A percentile compares a stretch with the other conserved stretches of the same genome.
These are phyloP conservation scores for Dalbergia oliveri DNA, from an alignment of 306 rosid genomes.

Conservation along the genomic window DNA sequence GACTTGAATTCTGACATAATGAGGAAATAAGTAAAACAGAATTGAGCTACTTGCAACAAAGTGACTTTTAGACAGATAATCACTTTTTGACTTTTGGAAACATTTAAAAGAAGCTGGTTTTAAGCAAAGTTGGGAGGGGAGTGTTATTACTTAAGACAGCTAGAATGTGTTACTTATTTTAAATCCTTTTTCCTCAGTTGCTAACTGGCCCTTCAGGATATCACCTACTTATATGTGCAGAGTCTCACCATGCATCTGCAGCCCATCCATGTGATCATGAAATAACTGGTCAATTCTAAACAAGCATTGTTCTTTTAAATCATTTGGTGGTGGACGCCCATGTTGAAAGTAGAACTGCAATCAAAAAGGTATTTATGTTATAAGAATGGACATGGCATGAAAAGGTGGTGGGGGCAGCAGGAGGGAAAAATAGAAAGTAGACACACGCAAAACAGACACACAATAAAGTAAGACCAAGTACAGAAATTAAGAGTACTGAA, in stretches of 20 bases:
- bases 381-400: constrained; percentile 33
- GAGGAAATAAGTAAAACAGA: constrained; percentile 50
- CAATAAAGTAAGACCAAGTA: constrained; percentile 22
- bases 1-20: constrained; percentile 79
- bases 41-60: constrained; percentile 36
- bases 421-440: neutral
- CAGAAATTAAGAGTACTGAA: constrained; percentile 30
- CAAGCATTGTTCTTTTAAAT: constrained; percentile 81
- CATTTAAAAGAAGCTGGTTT: constrained; percentile 32
- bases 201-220: constrained; percentile 32
- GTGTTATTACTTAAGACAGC: constrained; percentile 34
- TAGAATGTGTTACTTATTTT: constrained; percentile 24
- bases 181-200: constrained; percentile 33
- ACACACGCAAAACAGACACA: constrained; percentile 23
- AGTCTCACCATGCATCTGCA: constrained; percentile 87
- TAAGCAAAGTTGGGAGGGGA: constrained; percentile 3
- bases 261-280: constrained; percentile 77
- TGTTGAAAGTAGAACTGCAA: constrained; percentile 94
- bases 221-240: constrained; percentile 42
- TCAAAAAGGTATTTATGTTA: constrained; percentile 38
- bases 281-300: constrained; percentile 72
- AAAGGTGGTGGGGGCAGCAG: neutral
- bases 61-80: constrained; percentile 5
- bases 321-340: constrained; percentile 90
- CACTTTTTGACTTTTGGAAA: constrained; percentile 35